A percentile compares a stretch with the other conserved stretches of the same genome.
These are phyloP conservation scores for Aspergillus sergii DNA, from an alignment of 2,329 filamentous ascomycete genomes.

Conservation along the genomic window DNA sequence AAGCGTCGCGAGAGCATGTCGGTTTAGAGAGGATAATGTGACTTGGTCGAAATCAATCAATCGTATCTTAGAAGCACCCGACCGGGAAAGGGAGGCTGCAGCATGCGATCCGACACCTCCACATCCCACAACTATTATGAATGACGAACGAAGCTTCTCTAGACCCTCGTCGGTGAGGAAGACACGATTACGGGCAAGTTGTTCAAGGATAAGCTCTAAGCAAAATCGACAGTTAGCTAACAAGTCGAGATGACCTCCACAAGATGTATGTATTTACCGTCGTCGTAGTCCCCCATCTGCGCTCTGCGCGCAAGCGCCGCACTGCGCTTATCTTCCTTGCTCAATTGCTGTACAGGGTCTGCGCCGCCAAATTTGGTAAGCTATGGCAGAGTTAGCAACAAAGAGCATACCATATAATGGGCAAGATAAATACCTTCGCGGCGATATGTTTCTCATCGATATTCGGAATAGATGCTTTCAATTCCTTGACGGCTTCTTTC, in stretches of 20 bases:
- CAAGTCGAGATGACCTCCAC: background rate
- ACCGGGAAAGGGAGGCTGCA: conserved; percentile 79
- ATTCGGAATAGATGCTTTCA: conserved; percentile 66
- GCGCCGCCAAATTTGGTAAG: conserved; percentile 54
- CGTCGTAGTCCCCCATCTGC: conserved; percentile 65
- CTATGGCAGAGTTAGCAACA: conserved; percentile 31
- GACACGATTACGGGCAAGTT: conserved; percentile 87
- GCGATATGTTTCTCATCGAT: conserved; percentile 54
- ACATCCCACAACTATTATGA: conserved; percentile 87
- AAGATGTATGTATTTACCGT: conserved; percentile 47
- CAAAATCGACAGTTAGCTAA: conserved; percentile 8
- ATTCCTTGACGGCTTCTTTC: conserved; percentile 56
- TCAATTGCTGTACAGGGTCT: conserved; percentile 32
- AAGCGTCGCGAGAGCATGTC: conserved; percentile 92
- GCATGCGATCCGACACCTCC: conserved; percentile 96
- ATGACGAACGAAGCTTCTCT: conserved; percentile 74
- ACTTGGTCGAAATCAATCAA: conserved; percentile 98
- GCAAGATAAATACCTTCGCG: conserved; percentile 46
- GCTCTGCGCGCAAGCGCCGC: conserved; percentile 62
- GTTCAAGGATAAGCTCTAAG: conserved; percentile 86
- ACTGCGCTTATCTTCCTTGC: conserved; percentile 60
- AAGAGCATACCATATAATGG: background rate
- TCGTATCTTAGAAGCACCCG: conserved; percentile 83
- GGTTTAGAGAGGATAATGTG: conserved; percentile 87
- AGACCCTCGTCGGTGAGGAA: conserved; percentile 86